These are phyloP conservation scores for Cladosporium sp. DNA, from an alignment of 2,329 filamentous ascomycete species.

Conservation along the genomic window DNA sequence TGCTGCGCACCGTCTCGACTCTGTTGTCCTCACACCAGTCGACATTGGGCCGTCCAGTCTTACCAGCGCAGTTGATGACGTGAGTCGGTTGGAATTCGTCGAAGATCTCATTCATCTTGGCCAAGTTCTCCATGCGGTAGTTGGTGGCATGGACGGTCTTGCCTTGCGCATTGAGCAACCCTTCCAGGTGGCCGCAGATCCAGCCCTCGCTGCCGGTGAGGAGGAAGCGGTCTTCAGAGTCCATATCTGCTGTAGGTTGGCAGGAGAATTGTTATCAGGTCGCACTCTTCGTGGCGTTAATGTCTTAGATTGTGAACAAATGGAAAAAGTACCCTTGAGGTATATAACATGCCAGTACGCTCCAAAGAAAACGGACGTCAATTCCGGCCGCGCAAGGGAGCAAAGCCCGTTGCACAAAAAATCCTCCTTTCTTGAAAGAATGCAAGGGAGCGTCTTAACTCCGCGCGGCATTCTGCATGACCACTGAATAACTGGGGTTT, in stretches of 20 bases:
- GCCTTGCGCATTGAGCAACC: slow-evolving; percentile 59
- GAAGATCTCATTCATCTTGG: slow-evolving; percentile 59
- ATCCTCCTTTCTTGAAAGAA: neutral
- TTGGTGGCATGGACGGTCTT: slow-evolving; percentile 64
- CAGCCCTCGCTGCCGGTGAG: slow-evolving; percentile 67
- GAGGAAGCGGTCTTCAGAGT: slow-evolving; percentile 49
- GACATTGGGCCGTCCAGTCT: slow-evolving; percentile 67
- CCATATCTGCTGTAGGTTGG: neutral
- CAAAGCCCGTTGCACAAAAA: slow-evolving; percentile 1
- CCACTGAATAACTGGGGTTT: slow-evolving; percentile 17
- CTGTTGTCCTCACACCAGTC: slow-evolving; percentile 73
- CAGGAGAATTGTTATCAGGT: neutral
- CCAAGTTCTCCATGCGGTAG: slow-evolving; percentile 66
- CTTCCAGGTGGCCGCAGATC: slow-evolving; percentile 64
- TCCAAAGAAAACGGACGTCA: neutral
- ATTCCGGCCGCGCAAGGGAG: slow-evolving; percentile 1
- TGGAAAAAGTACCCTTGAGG: neutral
- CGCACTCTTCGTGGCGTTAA: neutral
- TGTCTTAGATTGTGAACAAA: slow-evolving; percentile 3
- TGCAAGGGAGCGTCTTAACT: slow-evolving; percentile 7
- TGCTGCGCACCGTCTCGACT: slow-evolving; percentile 67
- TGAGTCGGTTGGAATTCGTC: slow-evolving; percentile 64
- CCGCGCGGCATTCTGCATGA: slow-evolving; percentile 18
- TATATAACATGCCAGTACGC: slow-evolving; percentile 4
- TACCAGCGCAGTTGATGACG: slow-evolving; percentile 67